Conservation (phyloP, 495 filamentous ascomycete genomes). For the Collariella sp. region DNA sequence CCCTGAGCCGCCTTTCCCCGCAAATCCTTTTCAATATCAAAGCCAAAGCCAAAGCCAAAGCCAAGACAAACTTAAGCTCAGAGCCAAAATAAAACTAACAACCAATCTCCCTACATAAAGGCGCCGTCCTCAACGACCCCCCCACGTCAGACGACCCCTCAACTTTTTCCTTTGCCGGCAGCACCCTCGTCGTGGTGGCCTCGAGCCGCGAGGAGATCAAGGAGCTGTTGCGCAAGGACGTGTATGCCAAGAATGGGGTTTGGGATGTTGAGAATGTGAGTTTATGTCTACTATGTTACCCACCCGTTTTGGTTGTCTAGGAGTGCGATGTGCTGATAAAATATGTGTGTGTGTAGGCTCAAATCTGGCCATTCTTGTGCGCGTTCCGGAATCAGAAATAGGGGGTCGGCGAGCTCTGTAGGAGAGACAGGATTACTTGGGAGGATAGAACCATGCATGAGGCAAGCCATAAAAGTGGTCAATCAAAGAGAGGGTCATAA, state of each 20-base stretch:
- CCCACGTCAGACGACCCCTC: slow-evolving; percentile 52
- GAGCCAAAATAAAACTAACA: not conserved
- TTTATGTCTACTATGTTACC: not conserved
- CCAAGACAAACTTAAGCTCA: no score
- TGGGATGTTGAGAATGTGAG: slow-evolving; percentile 75
- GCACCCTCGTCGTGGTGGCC: slow-evolving; percentile 54
- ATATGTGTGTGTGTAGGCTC: slow-evolving; percentile 15
- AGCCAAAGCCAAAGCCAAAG: no score
- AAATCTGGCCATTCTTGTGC: slow-evolving; percentile 39
- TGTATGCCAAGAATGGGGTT: slow-evolving; percentile 60
- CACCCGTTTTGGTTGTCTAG: not conserved
- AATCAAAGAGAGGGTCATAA: no score
- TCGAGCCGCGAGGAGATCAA: slow-evolving; percentile 60
- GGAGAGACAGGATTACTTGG: not conserved
- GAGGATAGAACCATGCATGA: no score
- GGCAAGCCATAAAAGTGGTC: no score
- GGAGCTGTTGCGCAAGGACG: slow-evolving; percentile 58
- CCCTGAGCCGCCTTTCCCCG: not conserved
- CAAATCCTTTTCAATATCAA: no score
- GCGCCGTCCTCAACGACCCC: slow-evolving; percentile 61
- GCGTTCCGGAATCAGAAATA: slow-evolving; percentile 31
- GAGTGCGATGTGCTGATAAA: not conserved
- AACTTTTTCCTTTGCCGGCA: slow-evolving; percentile 58
- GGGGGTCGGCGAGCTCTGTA: not conserved
- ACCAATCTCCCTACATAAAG: slow-evolving; percentile 26